Base-by-base conservation (phyloP, 2,329 filamentous ascomycete genomes). In the Coleophoma cylindrospora region DNA sequence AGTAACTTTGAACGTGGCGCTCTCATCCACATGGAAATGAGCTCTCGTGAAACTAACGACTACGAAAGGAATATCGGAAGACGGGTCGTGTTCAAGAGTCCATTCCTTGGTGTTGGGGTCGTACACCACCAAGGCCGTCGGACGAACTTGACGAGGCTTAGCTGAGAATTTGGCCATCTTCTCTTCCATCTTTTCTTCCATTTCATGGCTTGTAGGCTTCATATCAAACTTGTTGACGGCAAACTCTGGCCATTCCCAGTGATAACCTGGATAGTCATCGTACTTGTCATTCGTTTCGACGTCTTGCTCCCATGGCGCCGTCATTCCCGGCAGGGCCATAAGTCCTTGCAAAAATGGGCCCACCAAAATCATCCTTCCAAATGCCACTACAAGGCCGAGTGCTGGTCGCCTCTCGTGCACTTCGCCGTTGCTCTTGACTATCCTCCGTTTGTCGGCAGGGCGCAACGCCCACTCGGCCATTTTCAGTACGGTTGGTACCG, bases 221-320 rank as follows among this genome's bases (percentile, higher is more conserved):
- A 53, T 53, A 34, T 63, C 60, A 2, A 63, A 50, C 0, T 53
- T 52, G 37, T 63, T 63, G 38, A 57, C 58, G 4, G 56, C 56
- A 41, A 61, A 54, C 19, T 62, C 61, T 0, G 61, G 53, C 58
- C 58, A 63, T 41, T 59, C 50, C 58, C 58, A 63, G 43, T 60
- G 52, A 17, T 59, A 60, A 2, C 50, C 54, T 4, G 57, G 57
- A 43, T 55, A 60, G 14, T 61, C 56, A 1, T 54, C 58, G 32
- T 62, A 62, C 6, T 49, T 54, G 8, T 55, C 53, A 13, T 46
- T 43, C 3, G 56, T 43, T 8, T 57, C 55, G 5, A 38, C 56
- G 32, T 58, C 50, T 38, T 38, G 36, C 5, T 58, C 52, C 54
- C 54, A 58, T 14, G 45, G 43, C 2, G 53, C 50, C n/a, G 50